Evolutionary conservation across 495 filamentous ascomycete species (phyloP), one percentile per base, ranked within the genome.

Genomic region (Trichoderma reesei): DNA sequence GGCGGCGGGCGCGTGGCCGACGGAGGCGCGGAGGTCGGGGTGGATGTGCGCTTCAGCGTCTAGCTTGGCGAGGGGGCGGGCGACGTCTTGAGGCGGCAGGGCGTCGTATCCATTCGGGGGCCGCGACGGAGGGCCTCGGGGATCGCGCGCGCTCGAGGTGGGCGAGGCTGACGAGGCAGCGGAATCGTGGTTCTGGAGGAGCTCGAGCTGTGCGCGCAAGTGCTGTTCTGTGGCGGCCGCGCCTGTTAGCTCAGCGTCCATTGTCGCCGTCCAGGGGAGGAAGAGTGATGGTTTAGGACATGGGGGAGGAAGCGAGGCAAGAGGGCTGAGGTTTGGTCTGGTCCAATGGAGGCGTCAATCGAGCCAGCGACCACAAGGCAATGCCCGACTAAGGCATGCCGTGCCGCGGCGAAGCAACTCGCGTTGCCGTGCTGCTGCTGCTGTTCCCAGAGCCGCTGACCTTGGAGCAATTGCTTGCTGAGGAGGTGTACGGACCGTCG

Each of bases 61-160:
- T 39, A 42, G 61, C 61, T 42, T 39, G 59, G 34, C 36, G 59
- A 18, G 59, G 20, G 61, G 38, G 38, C 61, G 61, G 16, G 38
- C 20, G 61, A 63, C 61, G 61, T 63, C 61, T 41, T 46, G 61
- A 11, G 61, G 5, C 13, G 61, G 39, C 38, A 34, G 38, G 61
- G 33, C 38, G 61, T 63, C 41, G 61, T 42, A 63, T 18, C 61
- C 61, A 63, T 63, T 63, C 61, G 61, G 31, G 39, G 41, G 61
- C 16, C 31, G 38, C 41, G 38, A 34, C 37, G 38, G 61, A 34
- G 38, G 36, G 60, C 60, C 31, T 34, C 59, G 59, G 16, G 33
- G 36, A 13, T 61, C 59, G 59, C 59, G 59, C 59, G 59, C 59
- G 59, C 39, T 41, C 51, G 51, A 26, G 26, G 11, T 56, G 14